Percentiles rank a stretch among this genome's conserved stretches.
Conservation (phyloP, 2,329 filamentous ascomycete species). For the Teratosphaeria zuluensis region DNA sequence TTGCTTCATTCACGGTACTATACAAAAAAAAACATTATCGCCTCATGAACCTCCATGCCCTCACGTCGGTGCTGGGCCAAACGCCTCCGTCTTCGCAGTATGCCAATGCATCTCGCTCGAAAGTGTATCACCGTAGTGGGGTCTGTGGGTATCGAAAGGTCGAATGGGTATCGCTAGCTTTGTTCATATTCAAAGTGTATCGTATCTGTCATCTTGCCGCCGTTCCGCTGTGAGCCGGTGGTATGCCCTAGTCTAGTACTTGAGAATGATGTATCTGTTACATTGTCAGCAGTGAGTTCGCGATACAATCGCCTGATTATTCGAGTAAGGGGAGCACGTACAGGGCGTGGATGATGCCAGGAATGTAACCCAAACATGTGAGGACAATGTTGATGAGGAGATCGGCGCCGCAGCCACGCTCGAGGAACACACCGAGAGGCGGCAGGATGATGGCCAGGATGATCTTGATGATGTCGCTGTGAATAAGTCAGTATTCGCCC, state of each 20-base stretch:
- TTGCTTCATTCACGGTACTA: not conserved
- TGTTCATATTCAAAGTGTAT: not conserved
- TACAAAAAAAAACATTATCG: not conserved
- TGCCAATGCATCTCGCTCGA: not conserved
- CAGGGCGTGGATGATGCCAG: slow-evolving; percentile 77
- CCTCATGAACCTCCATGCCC: not conserved
- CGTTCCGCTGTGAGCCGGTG: not conserved
- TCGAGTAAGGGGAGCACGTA: slow-evolving; percentile 40
- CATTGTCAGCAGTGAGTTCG: not conserved
- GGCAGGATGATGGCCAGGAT: slow-evolving; percentile 84
- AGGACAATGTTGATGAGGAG: slow-evolving; percentile 87
- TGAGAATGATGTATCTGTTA: slow-evolving; percentile 72
- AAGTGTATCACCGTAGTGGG: not conserved
- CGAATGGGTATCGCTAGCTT: not conserved
- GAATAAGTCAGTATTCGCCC: slow-evolving; percentile 4
- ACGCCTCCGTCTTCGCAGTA: not conserved
- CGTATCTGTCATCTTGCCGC: not conserved
- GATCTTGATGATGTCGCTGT: slow-evolving; percentile 68
- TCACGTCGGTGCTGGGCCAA: not conserved
- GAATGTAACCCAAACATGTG: slow-evolving; percentile 53
- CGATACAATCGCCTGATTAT: not conserved
- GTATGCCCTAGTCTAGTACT: slow-evolving; percentile 52
- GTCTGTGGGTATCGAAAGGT: not conserved
- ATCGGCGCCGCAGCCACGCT: slow-evolving; percentile 79
- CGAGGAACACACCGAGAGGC: slow-evolving; percentile 86